These are phyloP conservation scores for Trichoderma atrobrunneum DNA, from an alignment of 2,329 filamentous ascomycete genomes.

Conservation along the genomic window DNA sequence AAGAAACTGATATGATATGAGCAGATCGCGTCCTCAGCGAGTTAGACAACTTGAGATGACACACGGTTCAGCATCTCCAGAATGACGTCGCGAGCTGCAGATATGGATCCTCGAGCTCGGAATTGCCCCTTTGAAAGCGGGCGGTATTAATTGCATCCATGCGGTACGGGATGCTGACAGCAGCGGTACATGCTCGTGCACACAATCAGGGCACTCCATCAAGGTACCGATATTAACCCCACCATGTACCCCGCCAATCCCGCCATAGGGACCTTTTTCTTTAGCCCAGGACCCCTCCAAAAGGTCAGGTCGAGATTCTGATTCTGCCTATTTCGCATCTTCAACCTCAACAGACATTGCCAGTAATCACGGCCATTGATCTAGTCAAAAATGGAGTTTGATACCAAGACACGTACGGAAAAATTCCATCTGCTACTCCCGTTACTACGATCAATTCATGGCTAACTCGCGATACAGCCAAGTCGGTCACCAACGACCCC, in stretches of 20 bases:
- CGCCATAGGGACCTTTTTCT: slow-evolving; percentile 1
- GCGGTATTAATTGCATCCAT: background rate
- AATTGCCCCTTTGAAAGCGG: slow-evolving; percentile 10
- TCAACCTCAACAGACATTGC: background rate
- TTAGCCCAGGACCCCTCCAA: background rate
- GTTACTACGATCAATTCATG: background rate
- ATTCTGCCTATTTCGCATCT: background rate
- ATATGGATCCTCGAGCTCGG: slow-evolving; percentile 7
- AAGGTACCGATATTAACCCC: background rate
- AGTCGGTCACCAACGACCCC: slow-evolving; percentile 75
- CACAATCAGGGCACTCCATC: background rate
- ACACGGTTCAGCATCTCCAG: background rate
- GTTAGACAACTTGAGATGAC: background rate
- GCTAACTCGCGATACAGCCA: slow-evolving; percentile 49
- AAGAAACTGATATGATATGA: background rate
- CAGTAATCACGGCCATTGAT: background rate
- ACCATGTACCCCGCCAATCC: slow-evolving; percentile 15
- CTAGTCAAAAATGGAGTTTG: slow-evolving; percentile 61
- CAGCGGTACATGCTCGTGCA: background rate
- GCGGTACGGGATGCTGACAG: background rate
- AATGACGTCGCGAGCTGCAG: slow-evolving; percentile 10
- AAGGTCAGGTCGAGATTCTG: background rate
- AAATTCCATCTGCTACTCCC: slow-evolving; percentile 10
- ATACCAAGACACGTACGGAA: slow-evolving; percentile 65
- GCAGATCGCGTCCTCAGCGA: background rate